Evolutionary conservation across 768 basidiomycete genomes (phyloP), one percentile per base, ranked within the genome.

Genomic region (Glaciozyma antarctica): DNA sequence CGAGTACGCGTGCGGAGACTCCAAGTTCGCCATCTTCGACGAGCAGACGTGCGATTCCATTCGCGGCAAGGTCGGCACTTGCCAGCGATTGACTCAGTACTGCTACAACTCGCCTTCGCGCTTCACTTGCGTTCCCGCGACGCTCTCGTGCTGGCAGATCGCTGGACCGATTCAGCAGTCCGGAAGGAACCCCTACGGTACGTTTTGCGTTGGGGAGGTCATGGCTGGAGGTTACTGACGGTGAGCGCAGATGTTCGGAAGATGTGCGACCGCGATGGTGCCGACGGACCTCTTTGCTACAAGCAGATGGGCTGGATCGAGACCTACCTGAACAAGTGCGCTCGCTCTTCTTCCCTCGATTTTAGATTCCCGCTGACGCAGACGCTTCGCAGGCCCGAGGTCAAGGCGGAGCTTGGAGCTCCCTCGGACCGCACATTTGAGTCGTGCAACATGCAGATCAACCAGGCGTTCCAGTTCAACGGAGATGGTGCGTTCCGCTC

Each of bases 261-360:
- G 62, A 81, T 79, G 67, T 95, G 93, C 74, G 85, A 95, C 74
- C 82, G 80, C 48, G 67, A 79, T 34, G 82, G 82, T 72, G 86
- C 92, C 66, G 87, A 76, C 63, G 79, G 78, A 56, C 67, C 57
- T 45, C 69, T 77, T 0, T 77, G 77, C 68, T 79, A 79, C 74
- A 66, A 70, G 61, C 81, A 94, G 78, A 85, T 95, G 82, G 72
- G 76, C 22, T 95, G 88, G 88, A 84, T 95, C 73, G 93, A 95
- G 71, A 82, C 80, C 1, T 97, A 86, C 82, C 80, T 97, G 82
- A 58, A 58, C 58, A 58, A 58, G 52, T 53, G 52, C 26, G 51
- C 9, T 53, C 26, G 2, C 32, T 19, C 30, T 30, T 53, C 12
- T 17, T 53, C 52, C 7, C 30, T 17, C 5, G 52, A 19, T 8